These are phyloP conservation scores for Populus deltoides DNA, from an alignment of 345 rosid species.

Conservation along the genomic window DNA sequence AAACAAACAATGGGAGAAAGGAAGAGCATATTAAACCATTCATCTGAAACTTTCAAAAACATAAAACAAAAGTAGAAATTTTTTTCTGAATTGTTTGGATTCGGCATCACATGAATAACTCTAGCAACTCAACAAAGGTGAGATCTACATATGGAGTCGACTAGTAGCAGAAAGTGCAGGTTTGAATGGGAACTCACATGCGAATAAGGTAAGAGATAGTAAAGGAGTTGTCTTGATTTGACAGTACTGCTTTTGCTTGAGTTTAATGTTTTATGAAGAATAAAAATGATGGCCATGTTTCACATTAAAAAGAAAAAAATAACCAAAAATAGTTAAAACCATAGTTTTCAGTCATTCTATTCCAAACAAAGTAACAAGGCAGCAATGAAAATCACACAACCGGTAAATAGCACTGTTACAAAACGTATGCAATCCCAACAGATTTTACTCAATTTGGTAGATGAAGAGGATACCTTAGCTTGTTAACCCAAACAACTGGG, in stretches of 20 bases:
- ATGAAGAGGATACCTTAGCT: constrained; percentile 56
- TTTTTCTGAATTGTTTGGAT: not conserved
- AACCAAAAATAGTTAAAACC: not conserved
- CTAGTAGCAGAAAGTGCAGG: too few species aligned
- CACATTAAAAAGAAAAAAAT: not conserved
- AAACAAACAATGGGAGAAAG: not conserved
- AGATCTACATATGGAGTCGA: too few species aligned
- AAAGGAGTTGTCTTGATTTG: too few species aligned
- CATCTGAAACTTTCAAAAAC: not conserved
- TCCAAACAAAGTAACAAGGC: not conserved
- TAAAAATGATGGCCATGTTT: not conserved
- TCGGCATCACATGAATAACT: not conserved
- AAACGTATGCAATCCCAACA: too few species aligned
- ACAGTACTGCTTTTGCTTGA: too few species aligned
- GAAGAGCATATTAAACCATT: not conserved
- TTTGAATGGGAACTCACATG: too few species aligned
- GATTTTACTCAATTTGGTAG: not conserved
- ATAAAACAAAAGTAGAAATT: not conserved
- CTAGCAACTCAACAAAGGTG: not conserved
- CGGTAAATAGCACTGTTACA: too few species aligned
- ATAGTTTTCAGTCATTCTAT: not conserved
- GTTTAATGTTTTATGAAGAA: too few species aligned
- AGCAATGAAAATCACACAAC: too few species aligned
- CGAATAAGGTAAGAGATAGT: too few species aligned
- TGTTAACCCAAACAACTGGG: constrained; percentile 96